Conservation (phyloP, 2,329 filamentous ascomycete species). For the Aspergillus sojae region DNA sequence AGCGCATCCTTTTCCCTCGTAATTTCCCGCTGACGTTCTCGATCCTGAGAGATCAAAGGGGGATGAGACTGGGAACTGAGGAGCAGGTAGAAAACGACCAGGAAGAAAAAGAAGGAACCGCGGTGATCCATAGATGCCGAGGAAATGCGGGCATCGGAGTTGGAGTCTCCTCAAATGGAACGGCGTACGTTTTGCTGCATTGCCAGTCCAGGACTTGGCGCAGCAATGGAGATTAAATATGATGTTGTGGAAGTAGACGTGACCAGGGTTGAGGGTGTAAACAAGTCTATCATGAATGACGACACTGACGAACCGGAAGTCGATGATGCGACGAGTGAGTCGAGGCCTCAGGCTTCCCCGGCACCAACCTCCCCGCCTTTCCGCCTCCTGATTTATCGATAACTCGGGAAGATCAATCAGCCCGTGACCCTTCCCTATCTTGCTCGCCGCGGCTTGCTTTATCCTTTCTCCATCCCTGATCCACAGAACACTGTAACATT, state of each 20-base stretch:
- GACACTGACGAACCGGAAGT: slow-evolving; percentile 15
- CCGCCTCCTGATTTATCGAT: slow-evolving; percentile 18
- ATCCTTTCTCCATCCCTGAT: background rate
- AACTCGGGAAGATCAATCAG: slow-evolving; percentile 1
- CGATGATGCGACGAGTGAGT: slow-evolving; percentile 28
- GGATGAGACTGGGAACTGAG: slow-evolving; percentile 52
- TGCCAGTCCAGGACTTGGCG: slow-evolving; percentile 19
- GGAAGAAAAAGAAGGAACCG: slow-evolving; percentile 52
- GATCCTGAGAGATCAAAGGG: slow-evolving; percentile 43
- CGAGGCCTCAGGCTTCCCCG: slow-evolving; percentile 25
- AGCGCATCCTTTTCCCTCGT: slow-evolving; percentile 55
- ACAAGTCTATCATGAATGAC: slow-evolving; percentile 10
- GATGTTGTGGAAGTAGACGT: background rate
- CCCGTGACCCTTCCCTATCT: background rate
- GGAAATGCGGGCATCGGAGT: slow-evolving; percentile 28
- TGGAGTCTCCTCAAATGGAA: slow-evolving; percentile 23
- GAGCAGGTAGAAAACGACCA: slow-evolving; percentile 57
- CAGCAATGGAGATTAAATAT: slow-evolving; percentile 3
- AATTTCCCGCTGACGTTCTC: slow-evolving; percentile 53
- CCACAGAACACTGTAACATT: background rate
- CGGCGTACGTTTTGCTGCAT: slow-evolving; percentile 29
- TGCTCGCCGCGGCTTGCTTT: background rate
- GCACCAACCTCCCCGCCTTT: slow-evolving; percentile 6
- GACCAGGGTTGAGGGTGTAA: background rate
- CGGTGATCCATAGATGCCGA: slow-evolving; percentile 49